Evolutionary conservation across 192 early-diverging fungal genomes (phyloP).

Genomic region (Backusella morwellensis): DNA sequence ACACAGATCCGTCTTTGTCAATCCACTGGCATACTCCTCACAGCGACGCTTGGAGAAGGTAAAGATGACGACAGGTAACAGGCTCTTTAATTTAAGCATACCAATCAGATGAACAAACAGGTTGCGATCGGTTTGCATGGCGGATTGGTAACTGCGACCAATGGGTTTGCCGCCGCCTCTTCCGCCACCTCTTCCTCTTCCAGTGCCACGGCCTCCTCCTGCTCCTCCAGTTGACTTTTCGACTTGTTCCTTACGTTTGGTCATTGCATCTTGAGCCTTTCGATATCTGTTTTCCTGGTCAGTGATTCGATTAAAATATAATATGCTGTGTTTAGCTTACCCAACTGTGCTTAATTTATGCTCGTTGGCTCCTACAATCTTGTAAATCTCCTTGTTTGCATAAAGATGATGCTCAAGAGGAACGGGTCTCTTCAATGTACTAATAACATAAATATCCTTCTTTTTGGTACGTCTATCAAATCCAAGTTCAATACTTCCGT

Average conservation of each 20-base stretch:
- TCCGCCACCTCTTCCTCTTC: conserved; percentile 43
- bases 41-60: conserved; percentile 95
- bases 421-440: conserved; percentile 87
- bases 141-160: conserved; percentile 32
- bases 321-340: neutral
- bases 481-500: too few species aligned
- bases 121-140: conserved; percentile 59
- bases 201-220: conserved; percentile 36
- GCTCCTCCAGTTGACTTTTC: conserved; percentile 42
- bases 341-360: conserved; percentile 48
- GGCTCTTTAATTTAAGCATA: conserved; percentile 67
- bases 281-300: conserved; percentile 51
- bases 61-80: conserved; percentile 91
- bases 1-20: conserved; percentile 83
- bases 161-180: conserved; percentile 41
- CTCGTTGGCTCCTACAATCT: conserved; percentile 84
- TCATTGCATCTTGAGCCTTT: conserved; percentile 68
- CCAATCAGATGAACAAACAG: conserved; percentile 81
- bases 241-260: conserved; percentile 56
- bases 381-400: conserved; percentile 79
- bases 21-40: conserved; percentile 80
- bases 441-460: conserved; percentile 97
- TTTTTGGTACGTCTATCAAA: conserved; percentile 83
- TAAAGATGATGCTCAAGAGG: conserved; percentile 95
- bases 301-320: too few species aligned